Conservation (phyloP, 257 asterid genomes). For the Fraxinus pennsylvanica region DNA sequence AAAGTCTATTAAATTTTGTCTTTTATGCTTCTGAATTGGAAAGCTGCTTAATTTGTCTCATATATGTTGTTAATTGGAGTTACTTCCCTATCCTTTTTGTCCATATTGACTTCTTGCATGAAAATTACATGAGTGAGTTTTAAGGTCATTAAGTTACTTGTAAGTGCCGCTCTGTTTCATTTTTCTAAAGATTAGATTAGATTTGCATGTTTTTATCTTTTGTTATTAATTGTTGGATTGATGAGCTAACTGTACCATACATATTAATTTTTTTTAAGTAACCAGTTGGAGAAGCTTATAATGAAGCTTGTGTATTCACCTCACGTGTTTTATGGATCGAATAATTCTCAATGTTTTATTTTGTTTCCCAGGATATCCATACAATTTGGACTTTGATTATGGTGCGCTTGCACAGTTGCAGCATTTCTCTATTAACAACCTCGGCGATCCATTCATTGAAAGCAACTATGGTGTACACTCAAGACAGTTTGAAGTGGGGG, state of each 20-base stretch:
- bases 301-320: not conserved
- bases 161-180: not conserved
- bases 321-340: not conserved
- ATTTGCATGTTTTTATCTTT: constrained; percentile 6
- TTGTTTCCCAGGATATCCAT: constrained; percentile 75
- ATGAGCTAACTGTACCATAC: not conserved
- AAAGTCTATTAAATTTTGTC: not conserved
- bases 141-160: not conserved
- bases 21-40: not conserved
- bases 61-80: not conserved
- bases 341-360: constrained; percentile 6
- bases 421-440: constrained; percentile 91
- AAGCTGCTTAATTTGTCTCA: not conserved
- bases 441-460: constrained; percentile 95
- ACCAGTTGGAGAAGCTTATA: constrained; percentile 16
- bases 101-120: not conserved
- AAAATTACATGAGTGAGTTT: not conserved
- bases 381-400: constrained; percentile 92
- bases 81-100: not conserved
- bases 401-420: constrained; percentile 88
- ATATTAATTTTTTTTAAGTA: constrained; percentile 11
- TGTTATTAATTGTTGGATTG: constrained; percentile 5
- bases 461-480: constrained; percentile 97
- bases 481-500: constrained; percentile 95
- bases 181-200: not conserved